These are phyloP conservation scores for Panicum hallii DNA, from an alignment of 202 grass and related monocot genomes.

Conservation along the genomic window DNA sequence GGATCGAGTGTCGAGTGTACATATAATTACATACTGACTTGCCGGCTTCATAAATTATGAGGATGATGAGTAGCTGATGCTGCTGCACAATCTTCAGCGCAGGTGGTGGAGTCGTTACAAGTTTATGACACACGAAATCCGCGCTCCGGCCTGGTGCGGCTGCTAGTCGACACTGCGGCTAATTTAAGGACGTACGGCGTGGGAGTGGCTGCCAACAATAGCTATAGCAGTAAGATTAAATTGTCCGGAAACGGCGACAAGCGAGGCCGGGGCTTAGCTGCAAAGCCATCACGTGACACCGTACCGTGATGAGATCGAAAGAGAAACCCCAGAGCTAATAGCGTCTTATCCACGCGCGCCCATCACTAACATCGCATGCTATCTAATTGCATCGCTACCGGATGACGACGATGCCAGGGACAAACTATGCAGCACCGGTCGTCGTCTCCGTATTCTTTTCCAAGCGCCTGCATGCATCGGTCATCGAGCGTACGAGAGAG, in stretches of 20 bases:
- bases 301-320: not conserved
- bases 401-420: not conserved
- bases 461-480: not conserved
- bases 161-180: not conserved
- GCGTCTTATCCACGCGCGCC: not conserved
- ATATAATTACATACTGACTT: too few species aligned
- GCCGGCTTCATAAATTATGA: too few species aligned
- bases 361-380: not conserved
- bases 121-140: too few species aligned
- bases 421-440: not conserved
- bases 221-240: not conserved
- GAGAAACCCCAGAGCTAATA: not conserved
- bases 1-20: too few species aligned
- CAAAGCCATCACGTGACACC: not conserved
- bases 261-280: not conserved
- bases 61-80: too few species aligned
- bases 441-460: not conserved
- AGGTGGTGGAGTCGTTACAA: too few species aligned
- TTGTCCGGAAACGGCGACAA: not conserved
- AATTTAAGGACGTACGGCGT: not conserved
- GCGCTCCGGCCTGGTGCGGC: too few species aligned
- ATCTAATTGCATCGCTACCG: not conserved
- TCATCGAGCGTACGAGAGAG: not conserved
- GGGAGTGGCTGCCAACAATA: not conserved
- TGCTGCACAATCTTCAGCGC: too few species aligned